Evolutionary conservation across 1,139 yeast genomes (phyloP).

Genomic region (Blastobotrys proliferans): DNA sequence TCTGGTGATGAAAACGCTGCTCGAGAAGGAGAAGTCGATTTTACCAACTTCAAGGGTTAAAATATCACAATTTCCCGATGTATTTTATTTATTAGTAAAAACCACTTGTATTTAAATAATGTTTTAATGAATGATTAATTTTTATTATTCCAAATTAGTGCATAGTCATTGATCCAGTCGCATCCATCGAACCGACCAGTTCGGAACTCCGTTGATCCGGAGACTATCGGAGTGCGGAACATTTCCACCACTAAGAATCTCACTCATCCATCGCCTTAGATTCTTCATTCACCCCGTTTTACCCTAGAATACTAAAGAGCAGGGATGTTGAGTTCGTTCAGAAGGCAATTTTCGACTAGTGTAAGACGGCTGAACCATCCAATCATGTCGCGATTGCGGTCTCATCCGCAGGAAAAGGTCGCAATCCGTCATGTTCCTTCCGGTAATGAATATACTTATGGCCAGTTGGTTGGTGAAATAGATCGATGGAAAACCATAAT

Average conservation of each 20-base stretch:
- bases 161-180: no score
- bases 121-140: no score
- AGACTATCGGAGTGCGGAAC: no score
- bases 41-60: constrained; percentile 33
- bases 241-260: no score
- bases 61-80: background rate
- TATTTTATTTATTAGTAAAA: background rate
- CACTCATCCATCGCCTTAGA: no score
- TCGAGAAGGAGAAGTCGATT: constrained; percentile 40
- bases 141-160: no score
- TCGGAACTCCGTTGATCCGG: no score
- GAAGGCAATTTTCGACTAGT: background rate
- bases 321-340: background rate
- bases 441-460: constrained; percentile 32
- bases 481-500: constrained; percentile 29
- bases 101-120: no score
- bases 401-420: constrained; percentile 27
- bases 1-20: constrained; percentile 32
- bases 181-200: no score
- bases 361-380: constrained; percentile 20
- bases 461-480: constrained; percentile 30
- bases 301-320: no score
- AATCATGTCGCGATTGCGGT: constrained; percentile 22
- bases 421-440: constrained; percentile 34
- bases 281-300: no score